Evolutionary conservation across 2,329 filamentous ascomycete genomes (phyloP).

Genomic region (Exophiala calicioides): DNA sequence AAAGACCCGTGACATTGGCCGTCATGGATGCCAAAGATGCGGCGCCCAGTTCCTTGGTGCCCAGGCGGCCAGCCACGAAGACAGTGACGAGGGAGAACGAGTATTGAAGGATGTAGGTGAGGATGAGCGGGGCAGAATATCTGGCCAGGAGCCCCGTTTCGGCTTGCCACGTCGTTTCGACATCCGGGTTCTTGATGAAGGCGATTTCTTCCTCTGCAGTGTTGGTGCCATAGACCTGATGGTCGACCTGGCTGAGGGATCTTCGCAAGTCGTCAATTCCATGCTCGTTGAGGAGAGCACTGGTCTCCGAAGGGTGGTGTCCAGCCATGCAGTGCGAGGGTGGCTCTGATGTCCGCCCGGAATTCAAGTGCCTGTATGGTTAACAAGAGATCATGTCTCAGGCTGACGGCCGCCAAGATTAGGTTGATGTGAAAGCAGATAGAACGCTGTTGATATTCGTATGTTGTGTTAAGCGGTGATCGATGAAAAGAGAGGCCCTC

Average conservation of each 20-base stretch:
- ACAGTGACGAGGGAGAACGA: conserved; percentile 68
- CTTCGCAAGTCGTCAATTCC: conserved; percentile 26
- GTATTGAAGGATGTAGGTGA: conserved; percentile 33
- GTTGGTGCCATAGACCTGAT: conserved; percentile 20
- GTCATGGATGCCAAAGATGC: conserved; percentile 68
- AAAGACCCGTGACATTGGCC: conserved; percentile 68
- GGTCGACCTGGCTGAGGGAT: conserved; percentile 20
- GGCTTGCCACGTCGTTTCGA: conserved; percentile 28
- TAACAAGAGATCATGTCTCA: too few species aligned
- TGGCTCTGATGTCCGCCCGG: too few species aligned
- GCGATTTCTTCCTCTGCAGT: conserved; percentile 15
- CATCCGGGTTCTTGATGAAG: conserved; percentile 14
- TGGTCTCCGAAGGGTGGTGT: conserved; percentile 25
- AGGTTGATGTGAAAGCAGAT: too few species aligned
- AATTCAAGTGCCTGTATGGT: too few species aligned
- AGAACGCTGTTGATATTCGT: too few species aligned
- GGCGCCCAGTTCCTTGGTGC: conserved; percentile 62
- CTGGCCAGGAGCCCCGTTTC: conserved; percentile 27
- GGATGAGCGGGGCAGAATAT: conserved; percentile 30
- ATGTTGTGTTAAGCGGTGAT: too few species aligned
- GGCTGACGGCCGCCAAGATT: too few species aligned
- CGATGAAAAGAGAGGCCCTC: too few species aligned
- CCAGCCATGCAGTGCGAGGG: conserved; percentile 22
- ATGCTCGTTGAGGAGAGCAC: conserved; percentile 27
- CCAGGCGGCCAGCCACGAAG: conserved; percentile 68